Evolutionary conservation across 2,329 filamentous ascomycete species (phyloP), one percentile per base, ranked within the genome.

Genomic region (Beauveria sp.): DNA sequence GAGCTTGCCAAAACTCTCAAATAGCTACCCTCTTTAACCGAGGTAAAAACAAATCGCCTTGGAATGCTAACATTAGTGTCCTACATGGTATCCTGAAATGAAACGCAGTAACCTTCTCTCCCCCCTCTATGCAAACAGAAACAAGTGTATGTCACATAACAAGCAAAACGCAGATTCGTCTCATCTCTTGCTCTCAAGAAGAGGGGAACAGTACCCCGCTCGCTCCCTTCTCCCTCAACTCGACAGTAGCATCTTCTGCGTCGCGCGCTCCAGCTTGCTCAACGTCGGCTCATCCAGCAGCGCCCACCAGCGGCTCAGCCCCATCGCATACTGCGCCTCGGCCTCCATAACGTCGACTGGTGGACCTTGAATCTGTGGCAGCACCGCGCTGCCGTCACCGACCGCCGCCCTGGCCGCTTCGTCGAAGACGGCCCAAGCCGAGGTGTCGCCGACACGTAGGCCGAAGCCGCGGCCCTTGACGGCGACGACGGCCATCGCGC

Each of bases 381-480:
- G 71, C 67, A 70, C 68, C 61, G 73, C 70, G 58, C 70, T 68
- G 26, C 49, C 49, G n/a, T 18, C 14, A 40, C 5, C 14, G 51
- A 74, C 71, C 3, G 71, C 71, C 18, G 18, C 6, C 28, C 55
- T 30, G 26, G 55, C 55, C 26, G 34, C 18, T 45, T 73, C 71
- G 65, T 85, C 82, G 64, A 84, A 86, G 3, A 88, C 82, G 2
- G 82, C 85, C 82, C 86, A 88, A 59, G 81, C 80, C 18, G 83
- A 86, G 40, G 73, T 75, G 50, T 82, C 81, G n/a, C 75, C 77
- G n/a, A 78, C 78, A 53, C 78, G 74, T 55, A 87, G 72, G 0
- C 82, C 84, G 64, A 83, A 86, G 1, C 81, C 84, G 58, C 80
- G 80, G 51, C 76, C 76, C 62, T 80, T 79, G 56, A 86, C 71